These are phyloP conservation scores for Zymoseptoria crescenta DNA, from an alignment of 2,329 filamentous ascomycete genomes.

Conservation along the genomic window DNA sequence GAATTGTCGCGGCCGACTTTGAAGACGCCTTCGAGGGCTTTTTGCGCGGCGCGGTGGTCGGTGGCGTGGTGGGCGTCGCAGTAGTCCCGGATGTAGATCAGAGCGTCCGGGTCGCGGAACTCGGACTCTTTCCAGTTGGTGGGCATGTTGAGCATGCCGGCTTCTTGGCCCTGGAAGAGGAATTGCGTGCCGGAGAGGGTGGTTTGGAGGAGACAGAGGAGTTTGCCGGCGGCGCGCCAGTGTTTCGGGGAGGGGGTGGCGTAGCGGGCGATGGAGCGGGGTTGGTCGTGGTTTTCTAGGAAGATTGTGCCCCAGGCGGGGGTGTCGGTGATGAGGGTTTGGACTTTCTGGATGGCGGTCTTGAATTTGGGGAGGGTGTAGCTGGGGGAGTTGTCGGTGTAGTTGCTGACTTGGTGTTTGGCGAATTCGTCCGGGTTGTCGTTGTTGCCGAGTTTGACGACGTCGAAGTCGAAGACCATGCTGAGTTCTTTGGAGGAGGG, in stretches of 20 bases:
- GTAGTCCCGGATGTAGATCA: conserved; percentile 47
- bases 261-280: conserved; percentile 45
- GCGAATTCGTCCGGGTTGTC: conserved; percentile 18
- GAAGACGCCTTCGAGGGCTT: conserved; percentile 44
- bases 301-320: conserved; percentile 59
- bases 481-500: conserved; percentile 50
- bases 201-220: conserved; percentile 51
- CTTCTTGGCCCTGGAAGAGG: conserved; percentile 63
- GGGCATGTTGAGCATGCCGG: conserved; percentile 60
- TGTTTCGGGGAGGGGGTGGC: conserved; percentile 27
- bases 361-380: conserved; percentile 21
- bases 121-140: conserved; percentile 42
- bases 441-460: conserved; percentile 42
- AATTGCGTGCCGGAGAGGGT: conserved; percentile 57
- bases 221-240: conserved; percentile 48
- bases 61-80: conserved; percentile 52
- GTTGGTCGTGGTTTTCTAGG: conserved; percentile 60
- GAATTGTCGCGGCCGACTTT: conserved; percentile 61
- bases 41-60: conserved; percentile 22
- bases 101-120: conserved; percentile 16
- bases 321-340: conserved; percentile 47
- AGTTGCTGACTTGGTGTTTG: conserved; percentile 20
- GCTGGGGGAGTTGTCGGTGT: conserved; percentile 24
- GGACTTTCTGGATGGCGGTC: conserved; percentile 16
- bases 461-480: conserved; percentile 68